phyloP scores from a whole-genome alignment of 1,139 yeast species.

The Candida mesenterica region DNA sequence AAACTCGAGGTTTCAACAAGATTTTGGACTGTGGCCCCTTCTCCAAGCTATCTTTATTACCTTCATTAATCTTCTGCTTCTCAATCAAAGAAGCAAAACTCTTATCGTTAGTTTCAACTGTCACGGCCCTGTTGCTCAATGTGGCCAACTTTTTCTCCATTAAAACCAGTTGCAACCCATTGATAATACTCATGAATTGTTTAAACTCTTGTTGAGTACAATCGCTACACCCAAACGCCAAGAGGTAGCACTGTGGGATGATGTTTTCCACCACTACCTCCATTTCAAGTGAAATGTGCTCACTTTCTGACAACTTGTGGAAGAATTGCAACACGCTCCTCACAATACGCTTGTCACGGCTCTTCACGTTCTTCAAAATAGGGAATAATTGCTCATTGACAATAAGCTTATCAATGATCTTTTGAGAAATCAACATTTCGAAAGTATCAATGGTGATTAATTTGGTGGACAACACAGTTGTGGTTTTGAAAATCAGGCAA shows the following conservation, averaged over 20 bases:
- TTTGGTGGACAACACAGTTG: conserved; percentile 79
- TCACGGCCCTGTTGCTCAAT: conserved; percentile 16
- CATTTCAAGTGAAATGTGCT: conserved; percentile 35
- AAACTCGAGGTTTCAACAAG: neutral
- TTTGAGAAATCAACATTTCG: conserved; percentile 52
- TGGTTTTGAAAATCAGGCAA: conserved; percentile 72
- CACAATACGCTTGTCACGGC: conserved; percentile 71
- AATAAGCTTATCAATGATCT: conserved; percentile 67
- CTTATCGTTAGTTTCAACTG: conserved; percentile 7
- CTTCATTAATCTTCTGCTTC: conserved; percentile 22
- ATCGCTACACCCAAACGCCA: conserved; percentile 44
- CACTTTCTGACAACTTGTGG: conserved; percentile 38
- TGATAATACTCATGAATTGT: conserved; percentile 26
- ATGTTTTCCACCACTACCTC: conserved; percentile 38
- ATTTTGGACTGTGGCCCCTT: conserved; percentile 24
- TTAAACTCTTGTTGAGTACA: conserved; percentile 39
- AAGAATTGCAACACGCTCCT: conserved; percentile 55
- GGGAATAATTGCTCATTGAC: conserved; percentile 79
- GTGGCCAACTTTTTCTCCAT: conserved; percentile 29
- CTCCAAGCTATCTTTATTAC: conserved; percentile 24
- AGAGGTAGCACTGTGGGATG: conserved; percentile 36
- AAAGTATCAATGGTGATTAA: conserved; percentile 67
- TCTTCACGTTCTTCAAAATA: conserved; percentile 67
- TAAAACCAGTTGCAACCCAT: conserved; percentile 29
- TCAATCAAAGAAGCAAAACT: conserved; percentile 34